Evolutionary conservation across 2,329 filamentous ascomycete species (phyloP).

Genomic region (Truncatella angustata): DNA sequence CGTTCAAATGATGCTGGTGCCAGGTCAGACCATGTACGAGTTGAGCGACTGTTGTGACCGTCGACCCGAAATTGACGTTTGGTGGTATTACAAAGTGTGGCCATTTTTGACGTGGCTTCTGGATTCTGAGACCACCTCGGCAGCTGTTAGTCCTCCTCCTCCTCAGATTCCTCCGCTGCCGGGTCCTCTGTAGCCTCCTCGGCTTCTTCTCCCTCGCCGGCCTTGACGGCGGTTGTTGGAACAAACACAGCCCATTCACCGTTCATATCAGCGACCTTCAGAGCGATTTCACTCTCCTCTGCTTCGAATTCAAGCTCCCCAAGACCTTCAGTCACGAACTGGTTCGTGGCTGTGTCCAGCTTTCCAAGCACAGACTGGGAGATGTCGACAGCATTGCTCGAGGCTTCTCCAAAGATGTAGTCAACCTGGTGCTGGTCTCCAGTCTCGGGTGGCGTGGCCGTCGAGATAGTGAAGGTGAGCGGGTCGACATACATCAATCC

Average conservation of each 20-base stretch:
- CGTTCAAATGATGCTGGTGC: too few relatives aligned
- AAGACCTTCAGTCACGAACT: conserved; percentile 12
- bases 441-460: conserved; percentile 3
- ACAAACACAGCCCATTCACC: conserved; percentile 15
- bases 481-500: conserved; percentile 16
- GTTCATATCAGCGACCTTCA: conserved; percentile 15
- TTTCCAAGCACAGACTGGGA: conserved; percentile 9
- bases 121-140: too few relatives aligned
- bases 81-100: too few relatives aligned
- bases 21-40: too few relatives aligned
- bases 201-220: neutral
- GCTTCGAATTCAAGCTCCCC: conserved; percentile 17
- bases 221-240: conserved; percentile 9
- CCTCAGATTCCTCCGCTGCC: neutral
- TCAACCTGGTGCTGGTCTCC: conserved; percentile 14
- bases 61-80: too few relatives aligned
- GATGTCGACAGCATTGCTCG: conserved; percentile 11
- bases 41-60: too few relatives aligned
- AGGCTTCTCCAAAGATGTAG: conserved; percentile 14
- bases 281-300: conserved; percentile 15
- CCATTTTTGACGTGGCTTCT: too few relatives aligned
- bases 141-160: neutral
- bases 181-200: neutral
- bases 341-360: conserved; percentile 12
- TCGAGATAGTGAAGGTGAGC: conserved; percentile 11